Conservation (phyloP, 768 basidiomycete genomes). For the Hypholoma sublateritium region DNA sequence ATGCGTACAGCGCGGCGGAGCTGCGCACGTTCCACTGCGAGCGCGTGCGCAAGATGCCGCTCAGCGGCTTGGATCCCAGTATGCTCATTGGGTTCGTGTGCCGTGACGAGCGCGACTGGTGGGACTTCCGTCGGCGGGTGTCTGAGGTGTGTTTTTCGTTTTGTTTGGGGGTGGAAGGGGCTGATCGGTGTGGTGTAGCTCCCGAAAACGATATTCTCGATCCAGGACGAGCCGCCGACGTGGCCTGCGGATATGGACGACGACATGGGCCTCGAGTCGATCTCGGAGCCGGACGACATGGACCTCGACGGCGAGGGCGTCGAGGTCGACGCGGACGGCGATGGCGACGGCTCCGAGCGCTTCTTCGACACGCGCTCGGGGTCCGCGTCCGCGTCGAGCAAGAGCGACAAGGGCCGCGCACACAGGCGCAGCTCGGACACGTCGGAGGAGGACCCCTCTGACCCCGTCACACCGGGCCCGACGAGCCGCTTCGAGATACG, state of each 20-base stretch:
- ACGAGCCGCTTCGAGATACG: constrained; percentile 38
- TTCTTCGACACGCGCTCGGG: constrained; percentile 53
- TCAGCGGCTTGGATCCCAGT: constrained; percentile 90
- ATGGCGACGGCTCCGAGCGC: constrained; percentile 41
- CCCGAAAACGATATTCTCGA: constrained; percentile 75
- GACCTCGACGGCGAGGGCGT: constrained; percentile 47
- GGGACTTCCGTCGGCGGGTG: constrained; percentile 72
- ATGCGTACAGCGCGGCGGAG: constrained; percentile 71
- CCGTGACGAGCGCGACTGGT: constrained; percentile 82
- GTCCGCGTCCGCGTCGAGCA: constrained; percentile 41
- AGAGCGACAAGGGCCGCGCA: constrained; percentile 23
- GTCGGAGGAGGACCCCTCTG: constrained; percentile 71
- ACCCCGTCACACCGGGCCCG: constrained; percentile 69
- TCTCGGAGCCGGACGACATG: constrained; percentile 76
- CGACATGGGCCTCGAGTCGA: constrained; percentile 75
- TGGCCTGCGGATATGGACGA: constrained; percentile 82
- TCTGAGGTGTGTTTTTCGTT: constrained; percentile 55
- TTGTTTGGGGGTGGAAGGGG: not conserved
- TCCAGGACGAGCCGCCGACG: constrained; percentile 84
- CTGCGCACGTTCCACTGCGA: constrained; percentile 95
- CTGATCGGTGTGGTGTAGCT: constrained; percentile 31
- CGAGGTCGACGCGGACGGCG: constrained; percentile 19
- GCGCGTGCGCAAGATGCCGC: constrained; percentile 92
- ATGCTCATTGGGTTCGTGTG: constrained; percentile 95
- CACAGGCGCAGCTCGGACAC: constrained; percentile 50